A percentile compares a stretch with the other conserved stretches of the same genome.
Conservation (phyloP, 163 green algal genomes). For the Smithsoniella earleae region DNA sequence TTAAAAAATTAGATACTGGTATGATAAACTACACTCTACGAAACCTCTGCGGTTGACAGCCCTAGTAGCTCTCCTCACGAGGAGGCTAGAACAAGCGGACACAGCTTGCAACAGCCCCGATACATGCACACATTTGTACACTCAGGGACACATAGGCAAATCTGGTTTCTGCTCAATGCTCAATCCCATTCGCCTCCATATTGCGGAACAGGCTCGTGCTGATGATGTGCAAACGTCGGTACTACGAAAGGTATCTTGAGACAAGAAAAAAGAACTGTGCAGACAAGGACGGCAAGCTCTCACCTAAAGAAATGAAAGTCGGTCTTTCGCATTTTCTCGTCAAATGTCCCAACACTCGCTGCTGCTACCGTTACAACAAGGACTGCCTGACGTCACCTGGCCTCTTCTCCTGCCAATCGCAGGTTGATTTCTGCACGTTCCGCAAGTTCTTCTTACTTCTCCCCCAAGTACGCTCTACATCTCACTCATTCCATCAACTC, state of each 20-base stretch:
- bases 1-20: constrained; percentile 7
- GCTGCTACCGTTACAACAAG: constrained; percentile 41
- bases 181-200: not conserved
- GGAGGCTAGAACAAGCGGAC: no score
- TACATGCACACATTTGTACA: no score
- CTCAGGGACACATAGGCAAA: no score
- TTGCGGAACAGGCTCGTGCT: not conserved
- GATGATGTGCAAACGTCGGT: no score
- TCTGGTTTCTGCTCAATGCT: not conserved
- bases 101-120: no score
- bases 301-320: constrained; percentile 42
- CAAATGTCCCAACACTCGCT: constrained; percentile 44
- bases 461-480: constrained; percentile 35
- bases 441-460: constrained; percentile 60
- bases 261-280: no score
- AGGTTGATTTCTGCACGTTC: constrained; percentile 50
- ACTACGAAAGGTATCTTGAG: no score
- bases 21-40: no score
- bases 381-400: not conserved
- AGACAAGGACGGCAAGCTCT: constrained; percentile 47
- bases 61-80: no score
- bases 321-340: constrained; percentile 45
- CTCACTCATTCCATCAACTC: no score
- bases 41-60: no score
- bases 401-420: not conserved